A percentile compares a stretch with the other conserved stretches of the same genome.
phyloP scores from a whole-genome alignment of 495 filamentous ascomycete genomes.

The Xylaria palmicola region DNA sequence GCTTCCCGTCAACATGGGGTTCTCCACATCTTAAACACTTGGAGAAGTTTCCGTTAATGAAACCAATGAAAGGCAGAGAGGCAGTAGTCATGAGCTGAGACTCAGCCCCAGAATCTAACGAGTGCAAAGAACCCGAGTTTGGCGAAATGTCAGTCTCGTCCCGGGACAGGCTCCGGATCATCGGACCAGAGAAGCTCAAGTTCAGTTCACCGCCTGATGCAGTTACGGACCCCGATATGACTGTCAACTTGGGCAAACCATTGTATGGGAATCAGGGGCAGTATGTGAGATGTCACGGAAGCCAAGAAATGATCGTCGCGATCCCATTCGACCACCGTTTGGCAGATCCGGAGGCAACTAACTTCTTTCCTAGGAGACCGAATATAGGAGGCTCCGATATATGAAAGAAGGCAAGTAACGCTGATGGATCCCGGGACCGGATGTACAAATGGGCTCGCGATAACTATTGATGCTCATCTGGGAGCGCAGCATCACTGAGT shows the following conservation, averaged over 20 bases:
- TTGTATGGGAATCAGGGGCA: not conserved
- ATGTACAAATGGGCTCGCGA: not conserved
- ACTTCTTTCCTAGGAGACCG: not conserved
- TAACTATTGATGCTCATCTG: not conserved
- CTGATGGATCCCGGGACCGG: not conserved
- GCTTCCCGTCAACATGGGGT: not conserved
- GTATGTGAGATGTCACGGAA: not conserved
- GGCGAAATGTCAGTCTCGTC: not conserved
- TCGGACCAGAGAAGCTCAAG: not conserved
- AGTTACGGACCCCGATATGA: not conserved
- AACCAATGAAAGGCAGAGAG: not conserved
- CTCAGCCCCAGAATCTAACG: not conserved
- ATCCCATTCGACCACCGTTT: not conserved
- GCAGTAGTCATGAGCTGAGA: too few relatives aligned
- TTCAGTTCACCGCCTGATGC: not conserved
- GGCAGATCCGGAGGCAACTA: slow-evolving; percentile 7
- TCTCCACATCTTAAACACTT: slow-evolving; percentile 7
- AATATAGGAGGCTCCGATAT: not conserved
- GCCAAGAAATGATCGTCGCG: slow-evolving; percentile 7
- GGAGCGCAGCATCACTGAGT: not conserved
- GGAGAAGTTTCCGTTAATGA: slow-evolving; percentile 1
- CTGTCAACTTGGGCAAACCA: not conserved
- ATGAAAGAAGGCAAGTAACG: not conserved
- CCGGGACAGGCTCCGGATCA: not conserved
- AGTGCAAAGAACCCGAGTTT: not conserved